These are phyloP conservation scores for Chaetomium tenue DNA, from an alignment of 495 filamentous ascomycete species.

Conservation along the genomic window DNA sequence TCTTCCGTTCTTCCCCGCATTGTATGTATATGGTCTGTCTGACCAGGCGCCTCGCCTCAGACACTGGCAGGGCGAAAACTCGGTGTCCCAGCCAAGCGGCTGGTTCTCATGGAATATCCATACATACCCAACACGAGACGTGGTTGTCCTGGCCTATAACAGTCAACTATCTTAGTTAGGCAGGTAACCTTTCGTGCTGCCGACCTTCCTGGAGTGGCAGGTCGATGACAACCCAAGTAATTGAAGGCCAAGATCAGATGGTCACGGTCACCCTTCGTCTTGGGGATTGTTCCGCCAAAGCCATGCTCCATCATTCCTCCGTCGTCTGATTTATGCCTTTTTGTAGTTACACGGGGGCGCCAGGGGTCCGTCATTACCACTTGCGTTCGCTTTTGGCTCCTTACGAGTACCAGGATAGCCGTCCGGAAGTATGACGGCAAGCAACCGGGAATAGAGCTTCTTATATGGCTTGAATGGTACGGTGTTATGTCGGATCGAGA, in stretches of 20 bases:
- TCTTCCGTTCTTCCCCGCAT: no score
- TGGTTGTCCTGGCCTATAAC: no score
- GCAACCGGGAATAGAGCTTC: neutral
- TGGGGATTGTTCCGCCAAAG: neutral
- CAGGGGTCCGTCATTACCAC: neutral
- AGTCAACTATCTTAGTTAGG: no score
- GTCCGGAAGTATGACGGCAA: neutral
- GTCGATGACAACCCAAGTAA: neutral
- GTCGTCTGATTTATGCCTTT: neutral
- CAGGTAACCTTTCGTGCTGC: neutral
- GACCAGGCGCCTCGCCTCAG: no score
- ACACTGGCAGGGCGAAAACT: no score
- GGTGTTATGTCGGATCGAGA: neutral
- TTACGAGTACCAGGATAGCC: neutral
- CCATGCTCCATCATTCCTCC: neutral
- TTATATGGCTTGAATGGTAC: neutral
- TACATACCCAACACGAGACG: no score
- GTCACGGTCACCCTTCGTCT: slow-evolving; percentile 5
- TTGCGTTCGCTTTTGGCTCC: neutral
- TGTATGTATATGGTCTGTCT: no score
- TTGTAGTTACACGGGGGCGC: neutral
- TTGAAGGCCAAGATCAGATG: neutral
- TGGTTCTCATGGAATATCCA: no score
- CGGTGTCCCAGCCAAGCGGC: no score
- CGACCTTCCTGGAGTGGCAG: neutral